Evolutionary conservation across 179 eudicot species (phyloP).

Genomic region (Nepenthes alata): DNA sequence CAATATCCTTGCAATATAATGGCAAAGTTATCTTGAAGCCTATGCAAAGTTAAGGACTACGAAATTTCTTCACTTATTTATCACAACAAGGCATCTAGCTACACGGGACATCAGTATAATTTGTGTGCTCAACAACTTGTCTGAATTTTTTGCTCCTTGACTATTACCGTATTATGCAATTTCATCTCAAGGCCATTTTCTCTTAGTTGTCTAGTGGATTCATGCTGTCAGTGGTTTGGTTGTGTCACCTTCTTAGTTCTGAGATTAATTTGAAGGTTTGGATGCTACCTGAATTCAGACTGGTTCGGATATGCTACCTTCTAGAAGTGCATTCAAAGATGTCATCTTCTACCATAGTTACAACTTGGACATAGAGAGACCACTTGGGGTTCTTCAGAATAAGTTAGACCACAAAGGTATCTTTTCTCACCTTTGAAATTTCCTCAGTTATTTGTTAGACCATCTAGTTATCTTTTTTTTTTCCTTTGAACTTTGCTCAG

Average conservation of each 20-base stretch:
- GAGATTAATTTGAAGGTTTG: constrained; percentile 1
- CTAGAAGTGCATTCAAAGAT: constrained; percentile 83
- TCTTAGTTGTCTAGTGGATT: background rate
- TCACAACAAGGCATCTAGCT: too few relatives aligned
- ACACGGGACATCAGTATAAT: too few relatives aligned
- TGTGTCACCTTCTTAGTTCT: background rate
- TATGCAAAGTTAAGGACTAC: too few relatives aligned
- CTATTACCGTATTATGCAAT: background rate
- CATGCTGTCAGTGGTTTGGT: background rate
- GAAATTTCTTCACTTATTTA: too few relatives aligned
- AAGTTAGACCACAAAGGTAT: constrained; percentile 48
- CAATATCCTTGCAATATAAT: too few relatives aligned
- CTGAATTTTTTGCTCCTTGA: background rate
- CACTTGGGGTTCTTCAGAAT: constrained; percentile 45
- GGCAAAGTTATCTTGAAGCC: too few relatives aligned
- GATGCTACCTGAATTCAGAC: constrained; percentile 37
- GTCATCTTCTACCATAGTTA: constrained; percentile 57
- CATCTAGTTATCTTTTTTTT: constrained; percentile 33
- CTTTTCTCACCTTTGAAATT: constrained; percentile 4
- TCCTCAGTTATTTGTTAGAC: constrained; percentile 16
- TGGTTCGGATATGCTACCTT: constrained; percentile 71
- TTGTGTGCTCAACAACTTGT: background rate
- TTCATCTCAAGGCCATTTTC: background rate
- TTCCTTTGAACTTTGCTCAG: background rate
- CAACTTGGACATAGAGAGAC: constrained; percentile 39